Evolutionary conservation across 2,329 filamentous ascomycete genomes (phyloP).

Genomic region (Aspergillus puulaauensis): DNA sequence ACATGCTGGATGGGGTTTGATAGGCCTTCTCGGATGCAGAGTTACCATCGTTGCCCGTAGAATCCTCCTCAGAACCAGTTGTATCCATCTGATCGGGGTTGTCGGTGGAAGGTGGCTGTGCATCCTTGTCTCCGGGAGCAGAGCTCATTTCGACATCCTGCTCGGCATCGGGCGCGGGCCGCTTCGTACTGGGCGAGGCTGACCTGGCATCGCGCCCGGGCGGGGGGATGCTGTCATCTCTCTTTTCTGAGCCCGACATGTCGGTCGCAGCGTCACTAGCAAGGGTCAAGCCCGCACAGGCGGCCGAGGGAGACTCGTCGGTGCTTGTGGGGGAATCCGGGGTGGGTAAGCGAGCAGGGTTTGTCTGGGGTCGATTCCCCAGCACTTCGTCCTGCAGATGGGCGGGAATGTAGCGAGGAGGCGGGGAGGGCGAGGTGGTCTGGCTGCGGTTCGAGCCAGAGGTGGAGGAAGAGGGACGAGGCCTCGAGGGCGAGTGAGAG

Average conservation of each 20-base stretch:
- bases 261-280: conserved; percentile 45
- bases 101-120: conserved; percentile 24
- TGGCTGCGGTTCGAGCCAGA: conserved; percentile 26
- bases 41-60: conserved; percentile 27
- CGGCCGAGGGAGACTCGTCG: conserved; percentile 50
- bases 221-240: conserved; percentile 23
- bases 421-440: conserved; percentile 31
- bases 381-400: conserved; percentile 56
- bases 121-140: conserved; percentile 16
- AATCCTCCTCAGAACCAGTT: conserved; percentile 32
- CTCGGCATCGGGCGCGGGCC: conserved; percentile 32
- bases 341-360: conserved; percentile 38
- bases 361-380: conserved; percentile 30
- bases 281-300: conserved; percentile 53
- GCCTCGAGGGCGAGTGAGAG: conserved; percentile 12
- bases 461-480: conserved; percentile 23
- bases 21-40: conserved; percentile 36
- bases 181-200: conserved; percentile 38
- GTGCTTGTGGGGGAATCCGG: conserved; percentile 26
- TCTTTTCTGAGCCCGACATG: conserved; percentile 42
- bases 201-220: conserved; percentile 26
- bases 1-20: conserved; percentile 40
- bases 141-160: conserved; percentile 25
- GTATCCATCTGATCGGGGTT: conserved; percentile 46
- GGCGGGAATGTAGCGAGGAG: conserved; percentile 53